These are phyloP conservation scores for Centaurea solstitialis DNA, from an alignment of 129 eudicot genomes.

Conservation along the genomic window DNA sequence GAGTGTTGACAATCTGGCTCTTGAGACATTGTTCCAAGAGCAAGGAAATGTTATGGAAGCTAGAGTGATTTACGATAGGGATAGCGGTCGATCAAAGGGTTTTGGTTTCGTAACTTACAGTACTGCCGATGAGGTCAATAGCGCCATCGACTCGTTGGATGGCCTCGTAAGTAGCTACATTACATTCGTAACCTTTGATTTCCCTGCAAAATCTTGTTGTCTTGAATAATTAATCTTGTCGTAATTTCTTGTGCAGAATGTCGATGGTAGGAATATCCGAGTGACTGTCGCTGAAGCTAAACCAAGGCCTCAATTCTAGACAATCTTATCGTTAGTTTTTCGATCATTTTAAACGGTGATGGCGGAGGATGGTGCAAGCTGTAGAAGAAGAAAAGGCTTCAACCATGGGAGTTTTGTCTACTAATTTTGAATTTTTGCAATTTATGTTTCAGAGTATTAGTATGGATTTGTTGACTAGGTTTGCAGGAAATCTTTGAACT, in stretches of 20 bases:
- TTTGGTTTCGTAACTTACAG: conserved; percentile 80
- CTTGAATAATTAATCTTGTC: not conserved
- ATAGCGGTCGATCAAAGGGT: conserved; percentile 87
- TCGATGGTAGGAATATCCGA: conserved; percentile 75
- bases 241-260: conserved; percentile 46
- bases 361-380: no score
- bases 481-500: conserved; percentile 11
- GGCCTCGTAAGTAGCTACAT: conserved; percentile 56
- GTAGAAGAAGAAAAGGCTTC: conserved; percentile 2
- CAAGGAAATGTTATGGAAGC: conserved; percentile 83
- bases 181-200: not conserved
- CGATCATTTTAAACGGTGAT: not conserved
- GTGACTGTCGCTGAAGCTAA: conserved; percentile 71
- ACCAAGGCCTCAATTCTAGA: conserved; percentile 50
- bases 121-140: conserved; percentile 70
- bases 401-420: not conserved
- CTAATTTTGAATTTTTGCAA: conserved; percentile 28
- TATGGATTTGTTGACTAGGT: conserved; percentile 12
- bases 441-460: conserved; percentile 27
- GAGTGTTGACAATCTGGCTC: conserved; percentile 76
- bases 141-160: conserved; percentile 63
- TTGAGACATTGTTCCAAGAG: conserved; percentile 67
- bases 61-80: conserved; percentile 81
- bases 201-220: not conserved
- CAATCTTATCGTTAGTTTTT: not conserved